These are phyloP conservation scores for Filobasidium wieringae DNA, from an alignment of 768 basidiomycete species.

Conservation along the genomic window DNA sequence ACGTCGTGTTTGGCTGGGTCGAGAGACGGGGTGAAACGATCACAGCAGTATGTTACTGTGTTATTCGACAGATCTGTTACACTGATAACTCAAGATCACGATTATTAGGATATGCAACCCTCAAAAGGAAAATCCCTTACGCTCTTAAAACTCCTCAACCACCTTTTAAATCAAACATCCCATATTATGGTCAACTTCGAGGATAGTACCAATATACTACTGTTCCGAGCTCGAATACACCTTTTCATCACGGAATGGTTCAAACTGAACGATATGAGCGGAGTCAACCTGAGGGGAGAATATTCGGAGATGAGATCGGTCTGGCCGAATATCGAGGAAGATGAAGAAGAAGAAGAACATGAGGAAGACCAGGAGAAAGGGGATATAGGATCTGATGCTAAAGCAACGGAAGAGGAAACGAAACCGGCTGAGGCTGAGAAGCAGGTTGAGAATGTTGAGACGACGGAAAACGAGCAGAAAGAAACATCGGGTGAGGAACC, in stretches of 20 bases:
- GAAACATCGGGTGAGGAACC: neutral
- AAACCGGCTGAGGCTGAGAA: neutral
- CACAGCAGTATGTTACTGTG: neutral
- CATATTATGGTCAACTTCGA: neutral
- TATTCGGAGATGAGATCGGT: neutral
- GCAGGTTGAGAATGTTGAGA: neutral
- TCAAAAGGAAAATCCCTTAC: neutral
- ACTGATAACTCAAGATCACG: neutral
- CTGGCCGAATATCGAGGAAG: neutral
- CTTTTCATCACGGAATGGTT: conserved; percentile 1
- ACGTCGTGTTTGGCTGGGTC: neutral
- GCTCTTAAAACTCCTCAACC: neutral
- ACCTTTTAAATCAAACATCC: neutral
- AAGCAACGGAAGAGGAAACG: neutral
- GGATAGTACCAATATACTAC: neutral
- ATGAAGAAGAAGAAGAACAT: neutral
- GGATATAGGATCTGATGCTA: neutral
- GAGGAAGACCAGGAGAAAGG: neutral
- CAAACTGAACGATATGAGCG: neutral
- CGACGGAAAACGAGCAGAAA: neutral
- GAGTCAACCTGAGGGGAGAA: conserved; percentile 1
- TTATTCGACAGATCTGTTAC: neutral
- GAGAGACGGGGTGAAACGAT: neutral
- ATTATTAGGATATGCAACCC: neutral
- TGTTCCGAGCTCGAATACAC: neutral